A percentile compares a stretch with the other conserved stretches of the same genome.
These are phyloP conservation scores for Rhizoctonia solani DNA, from an alignment of 1,284 basidiomycete genomes.

Conservation along the genomic window DNA sequence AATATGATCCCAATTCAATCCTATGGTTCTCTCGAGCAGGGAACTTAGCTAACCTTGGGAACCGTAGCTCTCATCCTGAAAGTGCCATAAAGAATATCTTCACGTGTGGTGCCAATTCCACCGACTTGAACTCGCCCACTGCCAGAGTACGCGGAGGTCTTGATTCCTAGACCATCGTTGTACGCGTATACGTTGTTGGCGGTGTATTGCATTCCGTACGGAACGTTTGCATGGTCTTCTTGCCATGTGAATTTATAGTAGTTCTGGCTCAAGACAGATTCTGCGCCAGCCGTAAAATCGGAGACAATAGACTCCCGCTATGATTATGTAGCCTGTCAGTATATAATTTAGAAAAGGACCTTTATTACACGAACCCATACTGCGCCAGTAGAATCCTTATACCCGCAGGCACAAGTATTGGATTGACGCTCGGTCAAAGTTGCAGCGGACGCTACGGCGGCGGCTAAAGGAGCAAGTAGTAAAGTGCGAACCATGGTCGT, in stretches of 20 bases:
- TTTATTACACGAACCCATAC: conserved; percentile 35
- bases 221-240: conserved; percentile 13
- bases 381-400: conserved; percentile 35
- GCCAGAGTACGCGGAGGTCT: conserved; percentile 37
- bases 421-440: conserved; percentile 9
- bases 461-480: neutral
- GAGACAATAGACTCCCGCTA: conserved; percentile 36
- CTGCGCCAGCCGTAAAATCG: conserved; percentile 35
- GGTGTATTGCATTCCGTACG: conserved; percentile 22
- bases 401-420: conserved; percentile 37
- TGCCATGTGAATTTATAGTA: neutral
- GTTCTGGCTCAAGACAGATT: neutral
- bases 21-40: neutral
- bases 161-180: conserved; percentile 38
- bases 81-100: conserved; percentile 38
- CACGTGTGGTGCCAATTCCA: conserved; percentile 36
- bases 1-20: conserved; percentile 18
- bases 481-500: neutral
- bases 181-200: conserved; percentile 32
- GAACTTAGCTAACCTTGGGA: conserved; percentile 27
- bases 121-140: conserved; percentile 34
- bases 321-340: neutral
- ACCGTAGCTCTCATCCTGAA: conserved; percentile 40
- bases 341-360: neutral
- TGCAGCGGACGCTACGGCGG: neutral